Percentiles rank a stretch among this genome's conserved stretches.
phyloP scores from a whole-genome alignment of 805 yeast species.

The Yarrowia sp. region DNA sequence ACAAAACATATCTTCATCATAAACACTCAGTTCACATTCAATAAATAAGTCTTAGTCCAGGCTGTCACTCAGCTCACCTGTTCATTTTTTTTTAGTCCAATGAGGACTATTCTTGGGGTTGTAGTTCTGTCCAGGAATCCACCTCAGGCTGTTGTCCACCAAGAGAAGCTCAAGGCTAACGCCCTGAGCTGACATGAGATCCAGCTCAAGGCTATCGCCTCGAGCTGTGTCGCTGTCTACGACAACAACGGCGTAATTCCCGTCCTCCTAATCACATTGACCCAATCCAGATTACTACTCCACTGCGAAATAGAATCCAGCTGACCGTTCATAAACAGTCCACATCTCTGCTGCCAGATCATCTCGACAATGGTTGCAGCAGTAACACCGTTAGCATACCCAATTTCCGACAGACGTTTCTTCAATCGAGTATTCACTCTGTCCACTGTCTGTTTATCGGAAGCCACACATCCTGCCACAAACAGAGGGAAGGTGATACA shows the following conservation, averaged over 20 bases:
- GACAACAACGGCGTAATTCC: constrained; percentile 19
- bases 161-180: too few species aligned
- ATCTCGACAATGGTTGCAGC: constrained; percentile 22
- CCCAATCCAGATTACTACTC: constrained; percentile 24
- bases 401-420: constrained; percentile 11
- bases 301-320: constrained; percentile 10
- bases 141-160: too few species aligned
- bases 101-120: too few species aligned
- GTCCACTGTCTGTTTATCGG: not conserved
- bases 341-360: constrained; percentile 21
- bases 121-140: too few species aligned
- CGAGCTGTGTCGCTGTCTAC: not conserved
- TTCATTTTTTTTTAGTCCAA: too few species aligned
- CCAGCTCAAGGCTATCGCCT: too few species aligned
- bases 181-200: too few species aligned
- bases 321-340: constrained; percentile 19
- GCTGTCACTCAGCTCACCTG: too few species aligned
- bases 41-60: too few species aligned
- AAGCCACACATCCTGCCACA: constrained; percentile 22
- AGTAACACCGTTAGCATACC: constrained; percentile 22
- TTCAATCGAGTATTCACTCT: constrained; percentile 10
- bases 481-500: constrained; percentile 20
- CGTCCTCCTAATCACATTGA: constrained; percentile 13
- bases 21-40: too few species aligned
- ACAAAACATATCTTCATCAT: too few species aligned